Evolutionary conservation across 176 grass and related monocot genomes (phyloP).

Genomic region (Carex kokanica): DNA sequence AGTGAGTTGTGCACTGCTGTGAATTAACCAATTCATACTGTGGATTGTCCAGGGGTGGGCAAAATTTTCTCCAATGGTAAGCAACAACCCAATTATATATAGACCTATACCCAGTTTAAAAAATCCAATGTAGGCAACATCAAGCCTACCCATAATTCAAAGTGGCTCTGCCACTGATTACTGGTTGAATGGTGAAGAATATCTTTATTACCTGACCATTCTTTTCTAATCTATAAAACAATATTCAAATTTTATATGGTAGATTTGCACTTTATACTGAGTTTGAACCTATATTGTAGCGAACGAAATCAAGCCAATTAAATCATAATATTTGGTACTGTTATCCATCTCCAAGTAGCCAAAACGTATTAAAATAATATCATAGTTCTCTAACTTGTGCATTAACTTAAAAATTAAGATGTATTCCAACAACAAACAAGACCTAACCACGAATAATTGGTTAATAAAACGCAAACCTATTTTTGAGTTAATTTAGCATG

Average conservation of each 20-base stretch:
- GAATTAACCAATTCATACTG: too few species aligned
- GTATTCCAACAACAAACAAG: background rate
- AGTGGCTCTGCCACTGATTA: too few species aligned
- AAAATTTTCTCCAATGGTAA: too few species aligned
- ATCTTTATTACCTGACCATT: too few species aligned
- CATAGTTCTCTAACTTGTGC: background rate
- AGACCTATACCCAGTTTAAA: too few species aligned
- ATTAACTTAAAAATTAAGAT: background rate
- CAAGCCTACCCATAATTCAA: too few species aligned
- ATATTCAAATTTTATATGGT: background rate
- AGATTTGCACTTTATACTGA: background rate
- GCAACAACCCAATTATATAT: too few species aligned
- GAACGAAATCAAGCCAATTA: background rate
- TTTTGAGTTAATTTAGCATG: slow-evolving; percentile 13
- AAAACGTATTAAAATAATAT: background rate
- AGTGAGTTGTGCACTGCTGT: too few species aligned
- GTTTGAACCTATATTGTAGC: background rate
- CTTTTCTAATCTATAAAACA: too few species aligned
- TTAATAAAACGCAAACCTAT: background rate
- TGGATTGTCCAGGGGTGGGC: too few species aligned
- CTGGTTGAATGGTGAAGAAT: too few species aligned
- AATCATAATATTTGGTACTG: background rate
- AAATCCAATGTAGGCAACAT: too few species aligned
- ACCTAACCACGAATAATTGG: slow-evolving; percentile 1
- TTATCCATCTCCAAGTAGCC: background rate